Evolutionary conservation across 2,329 filamentous ascomycete genomes (phyloP).

Genomic region (Albifimbria verrucaria): DNA sequence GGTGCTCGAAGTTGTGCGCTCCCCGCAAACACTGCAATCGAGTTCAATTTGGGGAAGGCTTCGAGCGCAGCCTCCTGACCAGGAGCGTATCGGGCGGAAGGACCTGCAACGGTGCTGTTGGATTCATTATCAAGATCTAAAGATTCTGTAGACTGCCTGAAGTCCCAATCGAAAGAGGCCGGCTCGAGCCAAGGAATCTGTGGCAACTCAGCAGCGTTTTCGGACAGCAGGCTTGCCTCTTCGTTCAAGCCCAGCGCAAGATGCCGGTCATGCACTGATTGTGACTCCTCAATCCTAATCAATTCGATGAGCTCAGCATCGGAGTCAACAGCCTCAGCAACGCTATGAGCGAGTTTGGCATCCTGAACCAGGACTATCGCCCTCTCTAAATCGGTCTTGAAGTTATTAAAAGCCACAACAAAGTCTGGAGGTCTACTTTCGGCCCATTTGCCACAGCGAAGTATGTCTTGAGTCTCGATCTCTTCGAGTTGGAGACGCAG

Average conservation of each 20-base stretch:
- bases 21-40: not conserved
- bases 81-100: not conserved
- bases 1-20: not conserved
- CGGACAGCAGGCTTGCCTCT: not conserved
- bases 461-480: not conserved
- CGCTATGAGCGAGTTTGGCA: conserved; percentile 7
- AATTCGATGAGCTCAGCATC: conserved; percentile 6
- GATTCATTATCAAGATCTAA: not conserved
- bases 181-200: not conserved
- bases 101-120: not conserved
- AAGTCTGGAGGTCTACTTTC: conserved; percentile 6
- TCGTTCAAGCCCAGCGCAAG: not conserved
- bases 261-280: not conserved
- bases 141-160: not conserved
- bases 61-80: not conserved
- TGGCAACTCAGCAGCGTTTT: not conserved
- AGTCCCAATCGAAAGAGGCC: not conserved
- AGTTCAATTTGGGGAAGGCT: not conserved
- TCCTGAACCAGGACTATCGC: conserved; percentile 4
- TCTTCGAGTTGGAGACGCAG: not conserved
- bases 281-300: not conserved
- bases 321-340: conserved; percentile 8
- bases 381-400: conserved; percentile 6
- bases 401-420: conserved; percentile 6
- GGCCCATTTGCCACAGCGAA: conserved; percentile 5